Percentiles rank a stretch among this genome's conserved stretches.
These are phyloP conservation scores for Pisolithus tinctorius DNA, from an alignment of 768 basidiomycete genomes.

Conservation along the genomic window DNA sequence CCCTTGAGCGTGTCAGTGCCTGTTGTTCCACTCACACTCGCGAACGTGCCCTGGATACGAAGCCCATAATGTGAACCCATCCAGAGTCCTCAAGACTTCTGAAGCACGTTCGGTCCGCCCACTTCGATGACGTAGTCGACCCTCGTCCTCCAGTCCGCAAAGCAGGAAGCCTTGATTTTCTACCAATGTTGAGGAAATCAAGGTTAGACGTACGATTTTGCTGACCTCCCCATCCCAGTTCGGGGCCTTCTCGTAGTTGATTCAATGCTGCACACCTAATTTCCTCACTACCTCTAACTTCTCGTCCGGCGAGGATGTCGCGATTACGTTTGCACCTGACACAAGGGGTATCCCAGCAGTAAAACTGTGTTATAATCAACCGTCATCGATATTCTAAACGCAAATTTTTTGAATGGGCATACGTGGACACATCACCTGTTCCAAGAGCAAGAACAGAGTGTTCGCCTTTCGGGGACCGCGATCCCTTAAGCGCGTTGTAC, in stretches of 20 bases:
- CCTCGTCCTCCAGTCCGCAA: slow-evolving; percentile 23
- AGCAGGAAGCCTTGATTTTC: not conserved
- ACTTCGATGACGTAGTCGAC: slow-evolving; percentile 35
- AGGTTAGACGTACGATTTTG: slow-evolving; percentile 31
- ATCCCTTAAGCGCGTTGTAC: slow-evolving; percentile 51
- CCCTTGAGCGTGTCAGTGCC: too few relatives aligned
- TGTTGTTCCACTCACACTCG: too few relatives aligned
- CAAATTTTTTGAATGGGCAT: slow-evolving; percentile 4
- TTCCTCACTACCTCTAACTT: slow-evolving; percentile 48
- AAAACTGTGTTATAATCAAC: slow-evolving; percentile 32
- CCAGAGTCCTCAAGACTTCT: slow-evolving; percentile 40
- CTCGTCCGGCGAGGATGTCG: slow-evolving; percentile 59
- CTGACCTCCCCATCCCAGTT: slow-evolving; percentile 53
- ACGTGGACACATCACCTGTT: slow-evolving; percentile 54
- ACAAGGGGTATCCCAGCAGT: slow-evolving; percentile 56
- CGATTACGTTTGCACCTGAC: slow-evolving; percentile 57
- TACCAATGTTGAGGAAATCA: not conserved
- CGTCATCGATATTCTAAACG: not conserved
- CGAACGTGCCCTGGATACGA: slow-evolving; percentile 34
- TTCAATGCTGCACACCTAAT: slow-evolving; percentile 47
- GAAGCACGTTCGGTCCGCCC: slow-evolving; percentile 47
- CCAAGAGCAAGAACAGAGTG: slow-evolving; percentile 52
- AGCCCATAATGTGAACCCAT: slow-evolving; percentile 44
- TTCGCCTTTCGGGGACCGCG: slow-evolving; percentile 46
- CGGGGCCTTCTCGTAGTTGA: slow-evolving; percentile 55